Evolutionary conservation across 306 rosid genomes (phyloP), one percentile per base, ranked within the genome.

Genomic region (Citrullus colocynthis): DNA sequence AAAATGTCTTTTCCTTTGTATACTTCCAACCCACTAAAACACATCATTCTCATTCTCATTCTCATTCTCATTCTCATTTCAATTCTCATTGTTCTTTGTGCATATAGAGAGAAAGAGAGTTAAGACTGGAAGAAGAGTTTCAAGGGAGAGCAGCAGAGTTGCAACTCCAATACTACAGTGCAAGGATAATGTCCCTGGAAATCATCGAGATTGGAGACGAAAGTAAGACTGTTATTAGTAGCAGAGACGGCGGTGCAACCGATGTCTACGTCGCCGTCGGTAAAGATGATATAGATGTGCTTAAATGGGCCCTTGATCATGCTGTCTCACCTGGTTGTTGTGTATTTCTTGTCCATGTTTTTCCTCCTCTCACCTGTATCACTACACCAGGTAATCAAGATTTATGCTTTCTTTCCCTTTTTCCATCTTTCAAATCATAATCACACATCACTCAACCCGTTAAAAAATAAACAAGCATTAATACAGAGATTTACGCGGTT

Each of bases 251-350:
- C 4, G 55, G 79, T 51, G 85, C 20, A 75, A 85, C 80, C 60
- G 97, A 94, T 34, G 89, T 91, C 32, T 91, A 91, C 79, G 93
- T 89, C 0, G 90, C 93, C 49, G 95, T 89, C 76, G 97, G 96
- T 10, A 86, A 88, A 83, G 90, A 89, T 83, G 97, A 87, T 34
- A 32, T 85, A 79, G 87, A 88, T 81, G 89, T 89, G 10, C 85
- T 89, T 61, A 87, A 89, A 82, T 91, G 97, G 98, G 86, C 86
- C 79, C 86, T 93, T 77, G 88, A 88, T 80, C 91, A 90, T 83
- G 89, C 86, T 62, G 89, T 84, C 73, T 83, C 88, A 9, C 87
- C 90, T 0, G 87, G 86, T 80, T 54, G 92, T 75, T 52, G 87
- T 13, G 85, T 93, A 78, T 89, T 85, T 86, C 96, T 93, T 61